These are phyloP conservation scores for Trifolium fragiferum DNA, from an alignment of 306 rosid genomes.

Conservation along the genomic window DNA sequence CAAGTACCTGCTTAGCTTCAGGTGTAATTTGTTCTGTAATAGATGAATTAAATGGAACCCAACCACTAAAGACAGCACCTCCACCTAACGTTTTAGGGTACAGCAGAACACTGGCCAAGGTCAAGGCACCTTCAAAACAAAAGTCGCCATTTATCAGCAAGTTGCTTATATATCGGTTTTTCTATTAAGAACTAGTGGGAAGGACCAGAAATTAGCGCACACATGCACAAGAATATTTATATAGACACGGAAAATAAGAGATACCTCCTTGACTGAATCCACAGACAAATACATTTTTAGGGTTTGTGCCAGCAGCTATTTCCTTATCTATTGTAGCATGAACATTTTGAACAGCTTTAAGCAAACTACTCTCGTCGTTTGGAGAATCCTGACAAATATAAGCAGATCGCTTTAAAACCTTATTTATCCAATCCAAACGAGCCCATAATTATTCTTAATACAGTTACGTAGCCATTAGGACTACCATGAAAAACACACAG, in stretches of 20 bases:
- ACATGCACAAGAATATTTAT: background rate
- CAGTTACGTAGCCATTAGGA: background rate
- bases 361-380: slow-evolving; percentile 65
- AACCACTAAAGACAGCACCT: slow-evolving; percentile 88
- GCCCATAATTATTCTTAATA: background rate
- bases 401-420: background rate
- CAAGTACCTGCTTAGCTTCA: slow-evolving; percentile 74
- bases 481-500: background rate
- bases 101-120: slow-evolving; percentile 82
- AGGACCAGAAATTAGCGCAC: background rate
- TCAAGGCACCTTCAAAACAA: slow-evolving; percentile 72
- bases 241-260: slow-evolving; percentile 17
- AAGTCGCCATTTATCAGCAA: slow-evolving; percentile 14
- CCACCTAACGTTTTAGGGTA: slow-evolving; percentile 93
- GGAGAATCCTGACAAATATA: slow-evolving; percentile 67
- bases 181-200: slow-evolving; percentile 20
- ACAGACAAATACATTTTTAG: slow-evolving; percentile 77
- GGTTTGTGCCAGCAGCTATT: slow-evolving; percentile 78
- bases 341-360: slow-evolving; percentile 77
- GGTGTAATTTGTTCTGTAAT: slow-evolving; percentile 55
- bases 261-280: slow-evolving; percentile 98
- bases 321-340: slow-evolving; percentile 86
- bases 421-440: too few species aligned
- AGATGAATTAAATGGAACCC: slow-evolving; percentile 84
- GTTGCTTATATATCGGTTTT: slow-evolving; percentile 1